A percentile compares a stretch with the other conserved stretches of the same genome.
phyloP scores from a whole-genome alignment of 2,329 filamentous ascomycete genomes.

The Fusarium oxysporum region DNA sequence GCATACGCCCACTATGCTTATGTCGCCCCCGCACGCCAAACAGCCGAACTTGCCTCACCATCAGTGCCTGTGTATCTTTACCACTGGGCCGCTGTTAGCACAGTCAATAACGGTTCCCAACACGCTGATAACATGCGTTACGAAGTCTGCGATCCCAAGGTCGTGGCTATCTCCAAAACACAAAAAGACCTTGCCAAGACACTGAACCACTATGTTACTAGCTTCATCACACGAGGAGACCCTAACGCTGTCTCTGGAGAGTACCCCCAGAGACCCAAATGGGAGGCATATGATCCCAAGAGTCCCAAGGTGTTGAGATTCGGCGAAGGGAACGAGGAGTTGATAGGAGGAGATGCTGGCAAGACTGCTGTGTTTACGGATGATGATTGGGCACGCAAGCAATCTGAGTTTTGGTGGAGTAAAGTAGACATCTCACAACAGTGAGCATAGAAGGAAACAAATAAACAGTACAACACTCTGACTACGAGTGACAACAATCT shows the following conservation, averaged over 20 bases:
- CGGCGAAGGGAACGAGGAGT: constrained; percentile 59
- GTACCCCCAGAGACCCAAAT: constrained; percentile 46
- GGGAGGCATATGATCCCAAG: constrained; percentile 49
- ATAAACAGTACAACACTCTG: neutral
- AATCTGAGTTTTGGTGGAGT: constrained; percentile 62
- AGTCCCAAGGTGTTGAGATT: constrained; percentile 55
- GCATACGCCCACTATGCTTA: constrained; percentile 68
- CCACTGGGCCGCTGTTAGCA: constrained; percentile 60
- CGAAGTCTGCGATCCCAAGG: constrained; percentile 55
- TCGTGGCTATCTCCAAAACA: constrained; percentile 50
- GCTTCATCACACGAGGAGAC: constrained; percentile 60
- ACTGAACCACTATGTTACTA: constrained; percentile 61
- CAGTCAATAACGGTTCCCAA: constrained; percentile 57
- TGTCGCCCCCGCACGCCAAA: constrained; percentile 63
- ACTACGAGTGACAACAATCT: neutral
- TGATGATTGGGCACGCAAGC: constrained; percentile 56
- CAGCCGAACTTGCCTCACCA: constrained; percentile 48
- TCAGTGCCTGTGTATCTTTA: constrained; percentile 41
- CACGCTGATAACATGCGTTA: constrained; percentile 63
- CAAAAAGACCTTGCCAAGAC: constrained; percentile 57
- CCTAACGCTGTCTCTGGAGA: constrained; percentile 52
- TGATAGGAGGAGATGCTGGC: constrained; percentile 56
- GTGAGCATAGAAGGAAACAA: neutral
- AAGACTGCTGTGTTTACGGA: constrained; percentile 52
- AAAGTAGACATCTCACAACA: constrained; percentile 54